A percentile compares a stretch with the other conserved stretches of the same genome.
These are phyloP conservation scores for Lecanicillium sp. DNA, from an alignment of 2,329 filamentous ascomycete genomes.

Conservation along the genomic window DNA sequence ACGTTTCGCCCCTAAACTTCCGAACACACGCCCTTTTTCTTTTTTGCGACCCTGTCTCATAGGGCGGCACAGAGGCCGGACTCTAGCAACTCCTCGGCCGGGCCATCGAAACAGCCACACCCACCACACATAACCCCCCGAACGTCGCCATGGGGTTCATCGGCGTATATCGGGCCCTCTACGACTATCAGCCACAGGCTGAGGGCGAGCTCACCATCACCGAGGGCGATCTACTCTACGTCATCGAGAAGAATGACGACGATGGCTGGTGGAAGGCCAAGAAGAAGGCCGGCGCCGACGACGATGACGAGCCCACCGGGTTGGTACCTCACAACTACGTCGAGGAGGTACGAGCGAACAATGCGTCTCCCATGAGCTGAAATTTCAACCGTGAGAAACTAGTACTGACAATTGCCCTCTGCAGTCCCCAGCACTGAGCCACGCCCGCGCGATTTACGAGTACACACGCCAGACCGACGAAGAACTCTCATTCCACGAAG, in stretches of 20 bases:
- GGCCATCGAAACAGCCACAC: too few relatives aligned
- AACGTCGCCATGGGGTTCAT: slow-evolving; percentile 71
- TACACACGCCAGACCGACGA: slow-evolving; percentile 97
- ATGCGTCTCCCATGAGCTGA: not conserved
- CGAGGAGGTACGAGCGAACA: slow-evolving; percentile 59
- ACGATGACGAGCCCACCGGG: slow-evolving; percentile 86
- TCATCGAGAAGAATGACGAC: slow-evolving; percentile 73
- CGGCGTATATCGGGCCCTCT: slow-evolving; percentile 83
- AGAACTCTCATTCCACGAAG: slow-evolving; percentile 92
- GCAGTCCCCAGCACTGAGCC: slow-evolving; percentile 58
- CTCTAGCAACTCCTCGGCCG: too few relatives aligned
- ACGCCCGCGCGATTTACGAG: slow-evolving; percentile 93
- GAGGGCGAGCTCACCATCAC: slow-evolving; percentile 78
- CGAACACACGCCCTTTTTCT: not conserved
- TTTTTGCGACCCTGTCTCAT: not conserved
- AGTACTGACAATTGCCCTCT: slow-evolving; percentile 16
- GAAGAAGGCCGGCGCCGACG: slow-evolving; percentile 75
- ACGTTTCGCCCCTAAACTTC: not conserved
- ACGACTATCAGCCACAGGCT: slow-evolving; percentile 85
- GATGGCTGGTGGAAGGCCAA: slow-evolving; percentile 95
- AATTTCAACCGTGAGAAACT: not conserved
- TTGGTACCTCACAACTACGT: slow-evolving; percentile 93
- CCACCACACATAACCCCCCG: too few relatives aligned
- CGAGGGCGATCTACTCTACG: slow-evolving; percentile 84
- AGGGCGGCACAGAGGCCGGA: not conserved